Evolutionary conservation across 192 early-diverging fungal species (phyloP), one percentile per base, ranked within the genome.

Genomic region (Coemansia sp.): DNA sequence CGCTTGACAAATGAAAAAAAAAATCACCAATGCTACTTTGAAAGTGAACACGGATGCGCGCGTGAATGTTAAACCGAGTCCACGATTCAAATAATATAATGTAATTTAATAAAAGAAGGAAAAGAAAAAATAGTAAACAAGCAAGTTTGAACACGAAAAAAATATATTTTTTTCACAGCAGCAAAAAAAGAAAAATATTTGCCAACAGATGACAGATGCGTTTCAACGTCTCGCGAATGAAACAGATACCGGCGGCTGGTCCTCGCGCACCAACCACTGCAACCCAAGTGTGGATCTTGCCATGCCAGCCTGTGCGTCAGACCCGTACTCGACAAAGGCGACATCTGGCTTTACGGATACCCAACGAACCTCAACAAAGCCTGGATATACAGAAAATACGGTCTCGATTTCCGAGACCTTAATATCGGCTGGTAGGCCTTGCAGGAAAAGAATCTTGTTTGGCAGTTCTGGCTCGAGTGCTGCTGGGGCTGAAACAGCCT

Each of bases 311-410:
- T 93, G 90, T 14, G 82, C 65, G 35, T 96, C 97, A n/a, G 84
- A 85, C 32, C 91, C 92, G 74, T 93, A 99, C 78, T 98, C 95
- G 46, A 98, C 94, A 84, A 99, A 99, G 0, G 95, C 95, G 74
- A 98, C 93, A 34, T 91, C 93, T 66, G 87, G 89, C 71, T 93
- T 94, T 68, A 91, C 89, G 7, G 92, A 89, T 10, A 99, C 91
- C 67, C 92, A 85, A 79, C 97, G 94, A 29, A 98, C 93, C 85
- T 99, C 97, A 63, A 91, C 93, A 86, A 95, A 95, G 7, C 95
- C 95, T 46, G 90, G 88, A 72, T 87, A 89, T 53, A 75, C 83
- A 22, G 48, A 56, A 67, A 79, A 75, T 10, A 60, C 59, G 22
- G 35, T 85, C 69, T 90, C 82, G 74, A 99, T 97, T 33, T 87